Evolutionary conservation across 1,139 yeast genomes (phyloP), one percentile per base, ranked within the genome.

Genomic region (Sugiyamaella grinbergsii): DNA sequence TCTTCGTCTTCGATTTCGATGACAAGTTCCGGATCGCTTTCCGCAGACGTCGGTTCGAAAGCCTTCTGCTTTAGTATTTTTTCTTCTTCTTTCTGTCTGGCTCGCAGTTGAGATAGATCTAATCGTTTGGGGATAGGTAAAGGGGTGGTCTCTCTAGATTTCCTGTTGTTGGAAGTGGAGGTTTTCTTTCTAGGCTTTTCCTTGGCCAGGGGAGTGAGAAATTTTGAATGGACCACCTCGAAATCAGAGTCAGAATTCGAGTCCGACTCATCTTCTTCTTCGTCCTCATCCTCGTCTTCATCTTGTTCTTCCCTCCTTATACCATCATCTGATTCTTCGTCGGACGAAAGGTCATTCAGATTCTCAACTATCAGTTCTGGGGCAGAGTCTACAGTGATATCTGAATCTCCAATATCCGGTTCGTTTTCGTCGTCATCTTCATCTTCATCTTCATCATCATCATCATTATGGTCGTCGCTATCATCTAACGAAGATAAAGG

Each of bases 111-210:
- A n/a, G 61, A 55, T 42, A 57, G 53, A 47, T 59, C 62, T 36
- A 62, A 49, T 42, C 60, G 49, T 53, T 61, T 59, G 20, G 63
- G 64, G 36, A 54, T 50, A 3, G 59, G 56, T 26, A 58, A 50
- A 15, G 49, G 54, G 7, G 54, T 51, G 39, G 32, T 53, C 47
- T 54, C 54, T 42, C 51, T 55, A 42, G 47, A 50, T 52, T 46
- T 54, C 53, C 44, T 57, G 49, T 39, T 26, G 52, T n/a, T 29
- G 6, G 37, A 11, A 41, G 23, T 20, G 3, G 36, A 11, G 2
- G 37, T 11, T 48, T 26, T 56, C 48, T 24, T 55, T 58, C 15
- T 55, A 26, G 44, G 51, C 57, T 49, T 58, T 57, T 24, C 41
- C 50, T 38, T 45, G n/a, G 26, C 24, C 15, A 23, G 15, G 11